Conservation (phyloP, 164 flowering plant genomes). For the Litsea cubeba region DNA sequence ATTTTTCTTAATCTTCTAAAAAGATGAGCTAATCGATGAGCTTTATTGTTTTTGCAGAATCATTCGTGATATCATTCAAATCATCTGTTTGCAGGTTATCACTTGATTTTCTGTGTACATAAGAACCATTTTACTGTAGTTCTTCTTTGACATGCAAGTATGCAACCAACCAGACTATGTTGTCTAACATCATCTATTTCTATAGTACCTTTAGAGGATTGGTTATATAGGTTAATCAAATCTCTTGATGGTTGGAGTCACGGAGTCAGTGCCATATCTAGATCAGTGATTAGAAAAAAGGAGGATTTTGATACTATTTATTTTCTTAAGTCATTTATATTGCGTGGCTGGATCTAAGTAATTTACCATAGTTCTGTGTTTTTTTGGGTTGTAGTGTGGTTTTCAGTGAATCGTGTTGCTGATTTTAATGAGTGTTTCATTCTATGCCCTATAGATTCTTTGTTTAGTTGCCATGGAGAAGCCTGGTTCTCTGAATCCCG, state of each 20-base stretch:
- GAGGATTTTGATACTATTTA: neutral
- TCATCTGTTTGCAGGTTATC: slow-evolving; percentile 77
- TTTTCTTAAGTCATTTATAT: neutral
- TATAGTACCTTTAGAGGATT: neutral
- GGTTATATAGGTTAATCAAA: neutral
- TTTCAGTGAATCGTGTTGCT: slow-evolving; percentile 1
- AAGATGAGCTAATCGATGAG: too few species aligned
- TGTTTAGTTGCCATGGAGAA: slow-evolving; percentile 98
- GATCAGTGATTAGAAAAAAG: neutral
- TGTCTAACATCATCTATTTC: neutral
- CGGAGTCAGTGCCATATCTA: neutral
- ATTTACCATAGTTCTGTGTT: neutral
- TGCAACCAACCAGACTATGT: neutral
- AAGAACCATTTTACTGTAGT: neutral
- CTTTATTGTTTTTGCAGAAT: slow-evolving; percentile 49
- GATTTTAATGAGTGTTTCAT: neutral
- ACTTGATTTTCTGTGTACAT: neutral
- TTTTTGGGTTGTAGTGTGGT: too few species aligned
- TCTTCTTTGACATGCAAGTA: neutral
- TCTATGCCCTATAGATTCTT: slow-evolving; percentile 53
- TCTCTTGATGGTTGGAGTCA: neutral
- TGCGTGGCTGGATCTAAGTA: neutral
- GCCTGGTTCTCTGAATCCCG: slow-evolving; percentile 85
- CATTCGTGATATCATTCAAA: slow-evolving; percentile 97
- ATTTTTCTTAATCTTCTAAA: neutral